These are phyloP conservation scores for Torulaspora pretoriensis DNA, from an alignment of 1,139 yeast genomes.

Conservation along the genomic window DNA sequence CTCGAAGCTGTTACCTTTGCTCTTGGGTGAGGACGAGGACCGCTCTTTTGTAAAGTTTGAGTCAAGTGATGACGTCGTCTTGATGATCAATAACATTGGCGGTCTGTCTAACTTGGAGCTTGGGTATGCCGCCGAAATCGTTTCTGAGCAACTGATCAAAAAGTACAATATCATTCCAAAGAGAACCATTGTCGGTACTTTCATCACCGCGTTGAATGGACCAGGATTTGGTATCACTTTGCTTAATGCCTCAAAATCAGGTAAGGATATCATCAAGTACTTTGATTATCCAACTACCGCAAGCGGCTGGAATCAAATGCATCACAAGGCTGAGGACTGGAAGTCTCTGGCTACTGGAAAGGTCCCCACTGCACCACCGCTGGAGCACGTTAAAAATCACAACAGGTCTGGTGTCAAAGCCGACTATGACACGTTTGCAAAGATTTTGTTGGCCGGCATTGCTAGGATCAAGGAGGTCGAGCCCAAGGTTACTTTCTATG, in stretches of 20 bases:
- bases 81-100: slow-evolving; percentile 50
- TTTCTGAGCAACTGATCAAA: slow-evolving; percentile 38
- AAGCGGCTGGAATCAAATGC: slow-evolving; percentile 59
- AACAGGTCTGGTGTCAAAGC: slow-evolving; percentile 37
- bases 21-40: slow-evolving; percentile 41
- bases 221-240: slow-evolving; percentile 50
- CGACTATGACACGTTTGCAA: slow-evolving; percentile 36
- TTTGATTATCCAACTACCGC: slow-evolving; percentile 66
- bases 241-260: slow-evolving; percentile 43
- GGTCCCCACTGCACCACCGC: slow-evolving; percentile 38
- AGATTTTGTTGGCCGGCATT: slow-evolving; percentile 39
- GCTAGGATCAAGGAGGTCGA: slow-evolving; percentile 42
- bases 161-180: slow-evolving; percentile 41
- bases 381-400: slow-evolving; percentile 37
- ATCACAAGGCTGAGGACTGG: slow-evolving; percentile 20
- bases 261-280: slow-evolving; percentile 37
- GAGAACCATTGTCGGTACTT: slow-evolving; percentile 46
- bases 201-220: slow-evolving; percentile 50
- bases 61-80: slow-evolving; percentile 39
- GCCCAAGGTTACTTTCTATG: slow-evolving; percentile 48
- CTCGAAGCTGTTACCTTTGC: slow-evolving; percentile 37
- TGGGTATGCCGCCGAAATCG: slow-evolving; percentile 38
- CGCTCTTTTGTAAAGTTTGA: slow-evolving; percentile 45
- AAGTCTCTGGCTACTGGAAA: slow-evolving; percentile 31
- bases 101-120: slow-evolving; percentile 49